These are phyloP conservation scores for Lentinus brumalis DNA, from an alignment of 768 basidiomycete species.

Conservation along the genomic window DNA sequence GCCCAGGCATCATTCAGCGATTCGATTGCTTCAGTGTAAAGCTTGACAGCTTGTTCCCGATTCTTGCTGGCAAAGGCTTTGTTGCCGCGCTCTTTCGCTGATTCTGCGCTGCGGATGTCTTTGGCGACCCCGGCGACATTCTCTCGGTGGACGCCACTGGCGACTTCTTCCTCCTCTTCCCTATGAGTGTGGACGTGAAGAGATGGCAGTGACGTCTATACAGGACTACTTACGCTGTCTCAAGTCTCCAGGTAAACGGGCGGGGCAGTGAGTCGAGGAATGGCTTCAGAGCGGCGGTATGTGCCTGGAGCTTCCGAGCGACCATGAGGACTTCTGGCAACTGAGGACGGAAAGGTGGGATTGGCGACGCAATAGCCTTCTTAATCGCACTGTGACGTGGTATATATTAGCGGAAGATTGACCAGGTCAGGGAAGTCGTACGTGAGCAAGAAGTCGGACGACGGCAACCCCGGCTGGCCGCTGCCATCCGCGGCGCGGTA, in stretches of 20 bases:
- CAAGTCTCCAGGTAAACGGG: conserved; percentile 39
- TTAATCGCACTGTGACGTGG: conserved; percentile 27
- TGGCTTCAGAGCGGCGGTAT: conserved; percentile 31
- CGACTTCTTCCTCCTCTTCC: conserved; percentile 34
- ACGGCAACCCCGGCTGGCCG: conserved; percentile 27
- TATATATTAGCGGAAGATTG: background rate
- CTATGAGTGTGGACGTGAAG: background rate
- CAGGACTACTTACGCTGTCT: conserved; percentile 26
- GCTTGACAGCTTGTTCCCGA: conserved; percentile 29
- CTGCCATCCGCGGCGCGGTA: conserved; percentile 27
- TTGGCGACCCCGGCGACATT: conserved; percentile 30
- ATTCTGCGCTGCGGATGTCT: conserved; percentile 28
- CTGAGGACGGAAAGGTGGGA: conserved; percentile 31
- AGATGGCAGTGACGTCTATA: background rate
- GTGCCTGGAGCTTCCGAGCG: conserved; percentile 33
- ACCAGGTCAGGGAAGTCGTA: conserved; percentile 16
- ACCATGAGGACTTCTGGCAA: conserved; percentile 35
- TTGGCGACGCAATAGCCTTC: conserved; percentile 34
- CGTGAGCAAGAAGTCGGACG: conserved; percentile 34
- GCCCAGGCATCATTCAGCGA: conserved; percentile 26
- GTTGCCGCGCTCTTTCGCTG: conserved; percentile 24
- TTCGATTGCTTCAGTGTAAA: conserved; percentile 35
- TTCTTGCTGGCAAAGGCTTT: conserved; percentile 34
- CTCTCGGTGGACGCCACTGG: conserved; percentile 30
- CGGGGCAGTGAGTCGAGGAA: conserved; percentile 42